Evolutionary conservation across 768 basidiomycete species (phyloP), one percentile per base, ranked within the genome.

Genomic region (Tremella mesenterica): DNA sequence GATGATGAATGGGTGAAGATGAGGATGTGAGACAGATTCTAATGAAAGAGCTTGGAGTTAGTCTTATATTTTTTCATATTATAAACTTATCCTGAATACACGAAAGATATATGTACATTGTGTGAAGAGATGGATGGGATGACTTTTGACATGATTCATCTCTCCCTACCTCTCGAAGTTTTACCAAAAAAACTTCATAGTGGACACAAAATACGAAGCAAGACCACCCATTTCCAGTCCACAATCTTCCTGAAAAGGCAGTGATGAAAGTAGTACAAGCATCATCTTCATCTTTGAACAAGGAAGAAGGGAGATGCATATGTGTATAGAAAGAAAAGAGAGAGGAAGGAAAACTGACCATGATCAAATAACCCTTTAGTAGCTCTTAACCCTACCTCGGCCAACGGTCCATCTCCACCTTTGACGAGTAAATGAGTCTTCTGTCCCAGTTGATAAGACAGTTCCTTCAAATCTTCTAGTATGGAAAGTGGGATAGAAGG

Each of bases 1-100:
- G 1, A 77, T 69, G 41, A 96, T 71, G 16, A 97, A 76, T 6
- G 81, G 77, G 18, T 76, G 73, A 9, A 97, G 78, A 65, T 84
- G 79, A 5, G 80, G 77, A 41, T 78, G 78, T 2, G 89, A 86
- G n/a, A 63, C 54, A 3, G 67, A 59, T 75, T 96, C 91, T 20
- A 48, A 47, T 27, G 38, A 41, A n/a, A 57, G 23, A 14, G 38
- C 31, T 57, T 10, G 83, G 80, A 60, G 76, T 74, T 46, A 91
- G 75, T 31, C 85, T 86, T 88, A 56, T 8, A 25, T 3, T 43
- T 50, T 13, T 18, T 43, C 21, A 23, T 30, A 43, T 26, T 30
- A 44, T 48, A 44, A 49, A n/a, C 28, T 41, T 83, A 20, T 43
- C 41, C n/a, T n/a, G n/a, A n/a, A n/a, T n/a, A 43, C 26, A 7